These are phyloP conservation scores for Xylaria sp. DNA, from an alignment of 495 filamentous ascomycete species.

Conservation along the genomic window DNA sequence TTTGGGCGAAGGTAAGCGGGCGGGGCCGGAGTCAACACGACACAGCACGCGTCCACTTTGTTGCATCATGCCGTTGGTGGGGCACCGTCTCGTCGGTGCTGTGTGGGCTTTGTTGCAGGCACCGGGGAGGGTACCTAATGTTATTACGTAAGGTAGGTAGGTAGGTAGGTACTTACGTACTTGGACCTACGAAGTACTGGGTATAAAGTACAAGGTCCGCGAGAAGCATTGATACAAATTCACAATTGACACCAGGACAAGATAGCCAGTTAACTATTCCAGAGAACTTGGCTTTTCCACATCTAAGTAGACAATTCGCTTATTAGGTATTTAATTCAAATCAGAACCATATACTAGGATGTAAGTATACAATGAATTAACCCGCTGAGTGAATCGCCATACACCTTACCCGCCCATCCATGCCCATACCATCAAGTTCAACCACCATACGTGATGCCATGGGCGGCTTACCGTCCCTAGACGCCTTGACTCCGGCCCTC, in stretches of 20 bases:
- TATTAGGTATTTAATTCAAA: not conserved
- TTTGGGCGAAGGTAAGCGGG: not conserved
- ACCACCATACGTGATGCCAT: conserved; percentile 1
- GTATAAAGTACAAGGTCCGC: no score
- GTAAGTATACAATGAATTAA: conserved; percentile 20
- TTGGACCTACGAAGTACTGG: no score
- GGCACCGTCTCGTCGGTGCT: not conserved
- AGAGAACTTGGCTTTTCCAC: not conserved
- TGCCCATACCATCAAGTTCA: not conserved
- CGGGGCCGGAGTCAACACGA: not conserved
- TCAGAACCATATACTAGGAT: conserved; percentile 7
- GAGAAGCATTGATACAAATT: not conserved
- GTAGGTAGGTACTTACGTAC: not conserved
- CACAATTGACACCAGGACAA: conserved; percentile 1
- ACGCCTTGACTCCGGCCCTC: conserved; percentile 4
- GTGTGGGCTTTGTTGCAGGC: no score
- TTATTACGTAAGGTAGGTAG: no score
- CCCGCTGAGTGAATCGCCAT: conserved; percentile 4
- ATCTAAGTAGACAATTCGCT: not conserved
- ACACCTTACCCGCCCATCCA: not conserved
- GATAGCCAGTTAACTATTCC: not conserved
- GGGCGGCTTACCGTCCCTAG: not conserved
- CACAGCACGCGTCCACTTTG: conserved; percentile 5
- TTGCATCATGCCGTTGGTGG: conserved; percentile 7
- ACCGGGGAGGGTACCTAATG: not conserved